Conservation (phyloP, 257 asterid genomes). For the Solanum dulcamara region DNA sequence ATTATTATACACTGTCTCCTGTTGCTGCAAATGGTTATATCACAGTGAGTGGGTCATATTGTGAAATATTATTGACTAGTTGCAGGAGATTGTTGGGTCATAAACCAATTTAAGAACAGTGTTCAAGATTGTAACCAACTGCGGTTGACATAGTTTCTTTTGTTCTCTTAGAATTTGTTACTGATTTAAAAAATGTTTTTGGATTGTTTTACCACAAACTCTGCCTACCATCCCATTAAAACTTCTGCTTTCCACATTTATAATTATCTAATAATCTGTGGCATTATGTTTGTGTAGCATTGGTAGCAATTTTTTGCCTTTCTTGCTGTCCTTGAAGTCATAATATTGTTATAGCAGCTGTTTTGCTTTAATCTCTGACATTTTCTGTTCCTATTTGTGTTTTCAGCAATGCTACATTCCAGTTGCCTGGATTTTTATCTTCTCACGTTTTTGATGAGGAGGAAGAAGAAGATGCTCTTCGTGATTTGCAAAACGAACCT, state of each 20-base stretch:
- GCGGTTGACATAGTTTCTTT: not conserved
- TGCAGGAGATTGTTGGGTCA: not conserved
- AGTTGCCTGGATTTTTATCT: slow-evolving; percentile 32
- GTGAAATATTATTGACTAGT: not conserved
- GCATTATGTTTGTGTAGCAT: not conserved
- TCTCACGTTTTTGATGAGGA: slow-evolving; percentile 28
- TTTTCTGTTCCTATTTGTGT: not conserved
- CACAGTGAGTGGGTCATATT: not conserved
- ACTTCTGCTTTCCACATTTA: not conserved
- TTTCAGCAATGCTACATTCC: slow-evolving; percentile 39
- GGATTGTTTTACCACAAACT: not conserved
- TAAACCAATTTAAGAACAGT: not conserved
- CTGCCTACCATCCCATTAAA: not conserved
- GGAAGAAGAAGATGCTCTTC: slow-evolving; percentile 57
- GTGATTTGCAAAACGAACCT: slow-evolving; percentile 24
- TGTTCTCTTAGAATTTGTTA: not conserved
- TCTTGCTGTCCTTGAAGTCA: not conserved
- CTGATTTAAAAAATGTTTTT: not conserved
- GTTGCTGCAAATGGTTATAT: not conserved
- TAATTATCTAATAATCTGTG: not conserved
- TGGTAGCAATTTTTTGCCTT: not conserved
- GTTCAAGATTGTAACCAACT: not conserved
- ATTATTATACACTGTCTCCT: not conserved
- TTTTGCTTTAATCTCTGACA: not conserved
- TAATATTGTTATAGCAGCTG: not conserved